Conservation (phyloP, 345 rosid species). For the Populus alba region DNA sequence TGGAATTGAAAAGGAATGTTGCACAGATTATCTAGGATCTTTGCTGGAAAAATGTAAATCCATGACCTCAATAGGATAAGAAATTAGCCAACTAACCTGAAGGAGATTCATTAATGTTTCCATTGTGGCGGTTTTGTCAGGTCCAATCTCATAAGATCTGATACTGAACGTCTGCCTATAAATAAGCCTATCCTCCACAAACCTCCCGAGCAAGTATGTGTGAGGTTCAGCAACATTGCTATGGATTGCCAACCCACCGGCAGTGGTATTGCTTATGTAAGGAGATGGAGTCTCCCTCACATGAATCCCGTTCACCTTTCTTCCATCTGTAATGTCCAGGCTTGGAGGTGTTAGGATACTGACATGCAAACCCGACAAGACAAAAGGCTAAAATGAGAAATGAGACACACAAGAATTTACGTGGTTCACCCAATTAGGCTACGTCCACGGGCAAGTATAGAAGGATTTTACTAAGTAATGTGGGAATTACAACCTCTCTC, state of each 20-base stretch:
- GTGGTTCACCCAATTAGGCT: too few relatives aligned
- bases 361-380: too few relatives aligned
- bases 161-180: conserved; percentile 24
- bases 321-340: conserved; percentile 28
- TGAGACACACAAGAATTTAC: too few relatives aligned
- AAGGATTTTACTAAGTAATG: too few relatives aligned
- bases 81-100: conserved; percentile 12
- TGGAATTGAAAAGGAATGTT: not conserved
- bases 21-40: not conserved
- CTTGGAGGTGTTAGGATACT: too few relatives aligned
- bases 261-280: not conserved
- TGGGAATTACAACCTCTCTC: too few relatives aligned
- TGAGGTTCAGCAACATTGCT: conserved; percentile 18
- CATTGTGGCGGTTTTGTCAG: conserved; percentile 30
- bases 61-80: not conserved
- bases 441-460: too few relatives aligned
- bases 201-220: conserved; percentile 26
- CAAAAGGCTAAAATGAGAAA: too few relatives aligned
- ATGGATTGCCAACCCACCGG: not conserved
- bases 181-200: conserved; percentile 12
- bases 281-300: conserved; percentile 7
- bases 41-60: not conserved
- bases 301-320: conserved; percentile 27
- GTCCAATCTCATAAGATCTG: conserved; percentile 31
- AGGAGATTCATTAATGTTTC: conserved; percentile 30